These are phyloP conservation scores for Cordyceps militaris DNA, from an alignment of 2,329 filamentous ascomycete genomes.

Conservation along the genomic window DNA sequence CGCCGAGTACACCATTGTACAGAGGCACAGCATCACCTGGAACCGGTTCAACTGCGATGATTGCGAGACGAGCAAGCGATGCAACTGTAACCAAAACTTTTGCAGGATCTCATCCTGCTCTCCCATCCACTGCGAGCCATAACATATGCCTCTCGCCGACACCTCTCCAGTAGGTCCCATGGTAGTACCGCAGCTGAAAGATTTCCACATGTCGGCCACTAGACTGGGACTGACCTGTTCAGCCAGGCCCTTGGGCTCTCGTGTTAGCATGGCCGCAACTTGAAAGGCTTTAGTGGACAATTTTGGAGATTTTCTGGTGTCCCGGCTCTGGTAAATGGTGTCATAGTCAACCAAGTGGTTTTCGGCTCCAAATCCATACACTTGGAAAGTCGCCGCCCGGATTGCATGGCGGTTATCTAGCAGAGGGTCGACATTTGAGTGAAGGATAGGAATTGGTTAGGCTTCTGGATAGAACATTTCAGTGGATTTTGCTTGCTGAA, in stretches of 20 bases:
- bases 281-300: neutral
- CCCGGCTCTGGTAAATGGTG: neutral
- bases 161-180: neutral
- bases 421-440: neutral
- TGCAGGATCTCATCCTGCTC: neutral
- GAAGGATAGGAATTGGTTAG: neutral
- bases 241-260: neutral
- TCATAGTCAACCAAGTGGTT: neutral
- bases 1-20: neutral
- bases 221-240: neutral
- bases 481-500: neutral
- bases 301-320: neutral
- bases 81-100: neutral
- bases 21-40: slow-evolving; percentile 1
- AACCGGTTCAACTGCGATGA: neutral
- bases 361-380: slow-evolving; percentile 4
- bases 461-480: neutral
- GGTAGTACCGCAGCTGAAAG: neutral
- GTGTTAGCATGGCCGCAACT: neutral
- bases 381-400: neutral
- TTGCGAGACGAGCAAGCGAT: neutral
- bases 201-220: neutral
- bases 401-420: neutral
- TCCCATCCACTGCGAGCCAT: neutral
- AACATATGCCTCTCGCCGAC: neutral